Base-by-base conservation (phyloP, 176 grass and related monocot genomes). In the Ananas comosus region DNA sequence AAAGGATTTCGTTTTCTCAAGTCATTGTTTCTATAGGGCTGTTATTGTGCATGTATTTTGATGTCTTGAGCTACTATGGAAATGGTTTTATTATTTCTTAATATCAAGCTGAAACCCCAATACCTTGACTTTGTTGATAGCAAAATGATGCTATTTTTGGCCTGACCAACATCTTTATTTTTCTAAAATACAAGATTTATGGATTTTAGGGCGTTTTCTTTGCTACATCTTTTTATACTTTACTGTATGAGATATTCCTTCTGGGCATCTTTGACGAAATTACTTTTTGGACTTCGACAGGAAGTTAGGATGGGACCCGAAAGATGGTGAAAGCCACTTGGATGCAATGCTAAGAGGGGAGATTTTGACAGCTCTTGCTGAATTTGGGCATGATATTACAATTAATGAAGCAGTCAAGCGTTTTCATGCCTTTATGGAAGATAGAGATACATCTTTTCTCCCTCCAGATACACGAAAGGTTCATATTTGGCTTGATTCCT, bases 401-500 rank as follows among this genome's bases (percentile, higher is more conserved):
- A 82, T 90, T 73, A 76, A 81, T 22, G 89, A 92, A 82, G 93
- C 89, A 48, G 70, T 80, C 3, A 74, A 64, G 58, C 82, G 93
- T 61, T 92, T 89, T 73, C 68, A 85, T 63, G 77, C 81, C 70
- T 97, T 85, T 73, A 5, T 92, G 58, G 84, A 81, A 80, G 86
- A 97, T 69, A 89, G 83, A 83, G 81, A 87, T 10, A 90, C 89
- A 33, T 18, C 71, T 23, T 83, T 97, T 8, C 84, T 97, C 63
- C 86, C 89, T 74, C 83, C 86, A 65, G 93, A 97, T 85, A 88
- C 71, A 78, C 72, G 86, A 66, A 97, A 83, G 86, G 93, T 91
- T 76, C 74, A 66, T 48, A 73, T 69, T 13, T 68, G 49, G 48
- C 74, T 42, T 72, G 59, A 65, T 68, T 65, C 28, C 72, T 42